Percentiles rank a stretch among this genome's conserved stretches.
phyloP scores from a whole-genome alignment of 768 basidiomycete species.

The Lactarius trivialis region DNA sequence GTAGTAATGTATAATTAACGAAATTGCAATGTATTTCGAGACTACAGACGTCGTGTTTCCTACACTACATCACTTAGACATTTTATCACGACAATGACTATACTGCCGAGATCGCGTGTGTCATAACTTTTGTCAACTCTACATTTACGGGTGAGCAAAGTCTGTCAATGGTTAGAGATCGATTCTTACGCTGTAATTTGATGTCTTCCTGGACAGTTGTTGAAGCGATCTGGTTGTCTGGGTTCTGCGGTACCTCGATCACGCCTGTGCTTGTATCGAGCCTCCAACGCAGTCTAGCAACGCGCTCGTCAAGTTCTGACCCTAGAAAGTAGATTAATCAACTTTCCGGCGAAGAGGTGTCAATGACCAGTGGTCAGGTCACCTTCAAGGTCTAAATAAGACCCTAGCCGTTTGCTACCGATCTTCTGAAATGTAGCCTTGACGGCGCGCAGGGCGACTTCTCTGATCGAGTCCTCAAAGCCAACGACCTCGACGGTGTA shows the following conservation, averaged over 20 bases:
- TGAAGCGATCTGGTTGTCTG: conserved; percentile 83
- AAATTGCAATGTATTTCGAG: not conserved
- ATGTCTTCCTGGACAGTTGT: conserved; percentile 80
- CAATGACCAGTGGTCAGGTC: not conserved
- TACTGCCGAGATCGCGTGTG: conserved; percentile 58
- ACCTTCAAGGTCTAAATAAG: conserved; percentile 68
- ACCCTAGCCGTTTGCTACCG: conserved; percentile 54
- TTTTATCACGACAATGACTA: conserved; percentile 23
- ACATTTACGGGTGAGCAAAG: conserved; percentile 11
- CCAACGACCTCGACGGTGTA: conserved; percentile 80
- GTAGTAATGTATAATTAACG: not conserved
- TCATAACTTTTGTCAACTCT: conserved; percentile 74
- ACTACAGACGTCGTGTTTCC: not conserved
- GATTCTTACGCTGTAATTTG: conserved; percentile 64
- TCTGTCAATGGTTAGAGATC: conserved; percentile 17
- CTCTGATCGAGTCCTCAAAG: conserved; percentile 77
- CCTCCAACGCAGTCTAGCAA: conserved; percentile 62
- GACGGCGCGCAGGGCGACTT: conserved; percentile 71
- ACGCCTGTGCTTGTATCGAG: conserved; percentile 47
- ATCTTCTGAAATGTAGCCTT: conserved; percentile 75
- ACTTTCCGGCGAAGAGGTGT: not conserved
- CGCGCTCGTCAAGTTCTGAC: conserved; percentile 50
- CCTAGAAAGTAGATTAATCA: conserved; percentile 33
- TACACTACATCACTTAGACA: conserved; percentile 8
- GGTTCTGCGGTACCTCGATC: conserved; percentile 70